A percentile compares a stretch with the other conserved stretches of the same genome.
Conservation (phyloP, 2,329 filamentous ascomycete genomes). For the Pyrenochaeta sp. region DNA sequence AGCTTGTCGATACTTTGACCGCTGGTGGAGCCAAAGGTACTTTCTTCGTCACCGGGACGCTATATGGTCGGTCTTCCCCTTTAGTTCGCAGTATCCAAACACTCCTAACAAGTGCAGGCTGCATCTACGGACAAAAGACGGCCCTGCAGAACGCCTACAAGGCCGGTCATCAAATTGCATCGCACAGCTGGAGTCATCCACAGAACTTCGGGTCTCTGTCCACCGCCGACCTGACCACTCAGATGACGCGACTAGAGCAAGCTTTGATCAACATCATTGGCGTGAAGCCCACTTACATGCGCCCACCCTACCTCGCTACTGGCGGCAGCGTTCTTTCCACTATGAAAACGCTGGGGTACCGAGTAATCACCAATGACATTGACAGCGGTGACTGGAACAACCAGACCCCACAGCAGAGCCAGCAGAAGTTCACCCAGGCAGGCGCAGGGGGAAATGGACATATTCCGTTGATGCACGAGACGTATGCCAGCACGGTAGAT, state of each 20-base stretch:
- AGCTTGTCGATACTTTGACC: constrained; percentile 41
- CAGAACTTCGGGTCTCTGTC: constrained; percentile 44
- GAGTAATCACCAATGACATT: constrained; percentile 46
- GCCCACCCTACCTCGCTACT: constrained; percentile 47
- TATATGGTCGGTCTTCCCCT: constrained; percentile 34
- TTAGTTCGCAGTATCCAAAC: not conserved
- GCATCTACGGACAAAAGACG: constrained; percentile 45
- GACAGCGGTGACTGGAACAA: constrained; percentile 48
- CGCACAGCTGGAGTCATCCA: constrained; percentile 47
- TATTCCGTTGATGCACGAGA: constrained; percentile 48
- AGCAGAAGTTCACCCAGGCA: constrained; percentile 42
- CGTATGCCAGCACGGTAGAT: constrained; percentile 43
- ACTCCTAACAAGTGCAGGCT: constrained; percentile 20
- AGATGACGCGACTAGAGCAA: constrained; percentile 46
- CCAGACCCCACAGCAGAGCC: constrained; percentile 41
- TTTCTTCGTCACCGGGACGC: constrained; percentile 45
- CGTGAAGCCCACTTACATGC: constrained; percentile 49
- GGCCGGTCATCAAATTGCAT: constrained; percentile 47
- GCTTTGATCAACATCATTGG: constrained; percentile 49
- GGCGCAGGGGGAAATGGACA: constrained; percentile 46
- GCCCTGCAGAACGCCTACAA: constrained; percentile 44
- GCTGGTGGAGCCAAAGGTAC: constrained; percentile 45
- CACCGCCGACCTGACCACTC: constrained; percentile 34
- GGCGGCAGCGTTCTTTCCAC: constrained; percentile 41
- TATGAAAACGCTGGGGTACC: constrained; percentile 46